Evolutionary conservation across 495 filamentous ascomycete genomes (phyloP).

Genomic region (Trichoderma erinaceum): DNA sequence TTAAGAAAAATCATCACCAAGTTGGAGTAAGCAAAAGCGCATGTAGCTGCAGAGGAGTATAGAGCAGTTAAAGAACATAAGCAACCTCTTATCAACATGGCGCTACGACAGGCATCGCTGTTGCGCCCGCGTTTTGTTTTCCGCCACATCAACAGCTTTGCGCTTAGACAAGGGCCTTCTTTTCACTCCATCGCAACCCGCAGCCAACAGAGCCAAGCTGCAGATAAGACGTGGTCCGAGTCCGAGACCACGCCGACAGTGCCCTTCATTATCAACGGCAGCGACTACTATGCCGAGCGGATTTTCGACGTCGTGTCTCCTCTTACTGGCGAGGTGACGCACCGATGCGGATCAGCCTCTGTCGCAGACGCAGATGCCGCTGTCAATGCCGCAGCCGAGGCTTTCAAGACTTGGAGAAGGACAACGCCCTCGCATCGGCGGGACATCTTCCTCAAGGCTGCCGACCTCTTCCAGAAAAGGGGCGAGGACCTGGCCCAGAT

Average conservation of each 20-base stretch:
- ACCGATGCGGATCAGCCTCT: slow-evolving; percentile 56
- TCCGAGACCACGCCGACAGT: slow-evolving; percentile 30
- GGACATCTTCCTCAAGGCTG: slow-evolving; percentile 65
- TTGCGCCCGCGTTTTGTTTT: background rate
- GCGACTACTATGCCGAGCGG: slow-evolving; percentile 52
- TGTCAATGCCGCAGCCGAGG: slow-evolving; percentile 57
- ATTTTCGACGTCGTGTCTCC: slow-evolving; percentile 66
- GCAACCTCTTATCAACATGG: no score
- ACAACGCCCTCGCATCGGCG: slow-evolving; percentile 56
- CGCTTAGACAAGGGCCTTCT: no score
- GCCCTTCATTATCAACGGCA: slow-evolving; percentile 69
- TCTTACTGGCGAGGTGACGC: slow-evolving; percentile 52
- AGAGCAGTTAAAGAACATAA: no score
- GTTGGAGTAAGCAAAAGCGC: no score
- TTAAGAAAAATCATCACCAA: no score
- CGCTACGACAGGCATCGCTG: background rate
- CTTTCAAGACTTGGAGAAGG: slow-evolving; percentile 66
- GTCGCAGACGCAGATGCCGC: slow-evolving; percentile 56
- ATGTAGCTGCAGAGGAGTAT: no score
- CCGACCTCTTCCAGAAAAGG: slow-evolving; percentile 58
- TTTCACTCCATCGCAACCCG: no score
- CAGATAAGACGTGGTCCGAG: background rate
- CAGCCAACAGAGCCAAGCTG: background rate
- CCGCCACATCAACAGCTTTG: background rate
- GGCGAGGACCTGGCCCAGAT: slow-evolving; percentile 56